Evolutionary conservation across 352 stramenopile species (phyloP).

Genomic region (Phytophthora tubulina): DNA sequence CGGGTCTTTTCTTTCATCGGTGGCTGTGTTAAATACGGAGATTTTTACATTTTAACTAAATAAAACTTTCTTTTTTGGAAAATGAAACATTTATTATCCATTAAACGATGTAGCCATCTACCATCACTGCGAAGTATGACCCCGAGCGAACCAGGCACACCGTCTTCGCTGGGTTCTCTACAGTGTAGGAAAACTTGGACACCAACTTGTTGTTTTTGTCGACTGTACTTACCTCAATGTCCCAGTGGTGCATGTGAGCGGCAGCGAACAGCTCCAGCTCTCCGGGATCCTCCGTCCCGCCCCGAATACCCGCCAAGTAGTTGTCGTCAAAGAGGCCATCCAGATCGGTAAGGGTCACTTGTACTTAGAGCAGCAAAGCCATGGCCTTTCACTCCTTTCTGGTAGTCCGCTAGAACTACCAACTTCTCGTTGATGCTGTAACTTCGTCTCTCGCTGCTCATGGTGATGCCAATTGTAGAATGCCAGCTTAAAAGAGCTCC

Average conservation of each 20-base stretch:
- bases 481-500: too few relatives aligned
- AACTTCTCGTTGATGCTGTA: too few relatives aligned
- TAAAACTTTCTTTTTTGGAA: too few relatives aligned
- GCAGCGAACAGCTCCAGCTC: conserved; percentile 6
- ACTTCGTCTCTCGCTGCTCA: too few relatives aligned
- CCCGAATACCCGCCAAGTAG: conserved; percentile 5
- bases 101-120: conserved; percentile 13
- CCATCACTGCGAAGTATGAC: conserved; percentile 24
- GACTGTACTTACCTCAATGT: not conserved
- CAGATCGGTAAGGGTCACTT: not conserved
- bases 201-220: conserved; percentile 14
- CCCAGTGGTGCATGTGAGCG: conserved; percentile 10
- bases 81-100: too few relatives aligned
- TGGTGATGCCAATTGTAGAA: too few relatives aligned
- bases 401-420: too few relatives aligned
- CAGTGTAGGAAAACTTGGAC: conserved; percentile 13
- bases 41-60: too few relatives aligned
- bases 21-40: too few relatives aligned
- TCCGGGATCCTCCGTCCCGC: not conserved
- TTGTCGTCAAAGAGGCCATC: conserved; percentile 1
- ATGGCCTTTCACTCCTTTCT: too few relatives aligned
- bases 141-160: not conserved
- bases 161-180: conserved; percentile 8
- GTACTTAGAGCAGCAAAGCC: too few relatives aligned
- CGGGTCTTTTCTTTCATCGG: too few relatives aligned